Evolutionary conservation across 2,329 filamentous ascomycete genomes (phyloP).

Genomic region (Exophiala spinifera): DNA sequence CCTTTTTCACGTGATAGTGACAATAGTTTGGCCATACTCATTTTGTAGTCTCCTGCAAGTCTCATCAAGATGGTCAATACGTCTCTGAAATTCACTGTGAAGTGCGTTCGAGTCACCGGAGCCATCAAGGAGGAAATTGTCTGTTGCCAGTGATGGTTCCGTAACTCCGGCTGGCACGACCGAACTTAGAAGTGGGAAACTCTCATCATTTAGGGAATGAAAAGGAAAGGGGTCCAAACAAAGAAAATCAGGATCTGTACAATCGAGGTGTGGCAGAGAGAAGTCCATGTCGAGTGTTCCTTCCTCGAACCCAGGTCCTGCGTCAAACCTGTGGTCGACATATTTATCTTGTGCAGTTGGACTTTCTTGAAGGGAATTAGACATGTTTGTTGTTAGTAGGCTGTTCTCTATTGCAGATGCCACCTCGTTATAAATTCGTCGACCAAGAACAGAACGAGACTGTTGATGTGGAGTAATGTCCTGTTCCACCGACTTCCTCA

Average conservation of each 20-base stretch:
- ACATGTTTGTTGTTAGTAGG: neutral
- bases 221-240: slow-evolving; percentile 2
- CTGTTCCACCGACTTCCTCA: too few species aligned
- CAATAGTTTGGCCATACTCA: neutral
- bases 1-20: neutral
- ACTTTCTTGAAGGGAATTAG: neutral
- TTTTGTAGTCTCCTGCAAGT: slow-evolving; percentile 1
- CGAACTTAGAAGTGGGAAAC: neutral
- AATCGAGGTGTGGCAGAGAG: neutral
- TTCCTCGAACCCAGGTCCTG: neutral
- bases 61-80: neutral
- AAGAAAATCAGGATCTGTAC: slow-evolving; percentile 1
- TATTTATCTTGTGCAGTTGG: neutral
- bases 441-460: neutral
- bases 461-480: too few species aligned
- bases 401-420: neutral
- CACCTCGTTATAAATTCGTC: neutral
- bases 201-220: neutral
- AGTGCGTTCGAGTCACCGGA: neutral
- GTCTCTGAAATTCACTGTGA: neutral
- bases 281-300: neutral
- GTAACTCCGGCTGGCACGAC: neutral
- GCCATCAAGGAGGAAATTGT: neutral
- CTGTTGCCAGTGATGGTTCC: neutral
- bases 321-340: neutral